Percentiles rank a stretch among this genome's conserved stretches.
Evolutionary conservation across 1,139 yeast species (phyloP).

Genomic region (Scheffersomyces insectosa): DNA sequence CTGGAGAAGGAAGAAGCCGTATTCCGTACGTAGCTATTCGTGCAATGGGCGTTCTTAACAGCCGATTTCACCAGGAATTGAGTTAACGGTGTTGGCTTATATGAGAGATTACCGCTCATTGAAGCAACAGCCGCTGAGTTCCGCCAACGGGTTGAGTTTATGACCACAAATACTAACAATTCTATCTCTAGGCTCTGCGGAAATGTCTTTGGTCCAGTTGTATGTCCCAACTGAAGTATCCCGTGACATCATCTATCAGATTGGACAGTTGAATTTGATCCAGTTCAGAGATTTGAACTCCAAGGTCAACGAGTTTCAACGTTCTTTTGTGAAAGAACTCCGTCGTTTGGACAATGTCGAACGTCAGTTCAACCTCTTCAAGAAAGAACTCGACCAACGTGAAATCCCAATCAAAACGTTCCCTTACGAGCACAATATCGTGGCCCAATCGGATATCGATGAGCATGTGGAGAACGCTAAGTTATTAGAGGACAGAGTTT

Average conservation of each 20-base stretch:
- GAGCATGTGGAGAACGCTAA: slow-evolving; percentile 69
- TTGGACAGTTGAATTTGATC: slow-evolving; percentile 64
- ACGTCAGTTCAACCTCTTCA: slow-evolving; percentile 58
- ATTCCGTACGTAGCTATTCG: slow-evolving; percentile 49
- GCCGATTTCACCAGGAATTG: not conserved
- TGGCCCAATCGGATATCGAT: slow-evolving; percentile 69
- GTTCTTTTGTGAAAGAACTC: slow-evolving; percentile 69
- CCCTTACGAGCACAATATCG: slow-evolving; percentile 45
- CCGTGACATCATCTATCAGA: slow-evolving; percentile 61
- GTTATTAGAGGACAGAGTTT: slow-evolving; percentile 45
- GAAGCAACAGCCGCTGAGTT: not conserved
- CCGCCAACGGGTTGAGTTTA: not conserved
- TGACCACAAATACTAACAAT: slow-evolving; percentile 5
- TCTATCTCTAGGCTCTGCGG: slow-evolving; percentile 57
- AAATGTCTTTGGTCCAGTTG: slow-evolving; percentile 73
- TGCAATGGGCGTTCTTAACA: not conserved
- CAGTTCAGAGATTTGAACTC: slow-evolving; percentile 73
- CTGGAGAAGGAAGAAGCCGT: slow-evolving; percentile 61
- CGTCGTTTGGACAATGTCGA: slow-evolving; percentile 68
- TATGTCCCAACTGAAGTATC: slow-evolving; percentile 73
- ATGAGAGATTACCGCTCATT: not conserved
- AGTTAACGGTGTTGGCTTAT: not conserved
- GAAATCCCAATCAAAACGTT: slow-evolving; percentile 44
- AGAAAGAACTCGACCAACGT: slow-evolving; percentile 48
- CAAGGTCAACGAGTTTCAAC: slow-evolving; percentile 68